Base-by-base conservation (phyloP, 1,284 basidiomycete genomes). In the Trichosporon inkin region DNA sequence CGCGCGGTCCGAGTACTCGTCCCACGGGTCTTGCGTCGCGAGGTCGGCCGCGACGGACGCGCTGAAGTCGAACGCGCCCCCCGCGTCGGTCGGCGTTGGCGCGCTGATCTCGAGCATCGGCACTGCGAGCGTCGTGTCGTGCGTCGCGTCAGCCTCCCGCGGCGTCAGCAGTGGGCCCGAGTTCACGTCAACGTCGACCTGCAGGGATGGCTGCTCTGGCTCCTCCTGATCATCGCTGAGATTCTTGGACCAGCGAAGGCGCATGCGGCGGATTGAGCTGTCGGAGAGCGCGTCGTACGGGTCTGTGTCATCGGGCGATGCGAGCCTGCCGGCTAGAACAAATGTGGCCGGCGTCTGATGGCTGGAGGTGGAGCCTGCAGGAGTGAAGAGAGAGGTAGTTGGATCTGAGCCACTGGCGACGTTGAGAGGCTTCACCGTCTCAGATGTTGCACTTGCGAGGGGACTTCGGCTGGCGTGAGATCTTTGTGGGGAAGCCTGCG, bases 1-100 rank as follows among this genome's bases (percentile, higher is more conserved):
- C 17, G 60, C 55, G 4, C 63, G 55, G 53, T 64, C 63, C 22
- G 54, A 57, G 58, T 64, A 64, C 60, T 64, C 63, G 53, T 64
- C 63, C 63, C 63, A 64, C 11, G 63, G 63, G 56, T 64, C 63
- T n/a, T 24, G 44, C 24, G 22, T 40, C 10, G 41, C 41, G 20
- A 47, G 20, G n/a, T 16, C 28, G 28, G 28, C 44, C 7, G 16
- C 10, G 22, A 32, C 44, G 5, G 41, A 47, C 22, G 13, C 14
- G 44, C 10, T 22, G 13, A 49, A 24, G 8, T 13, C 20, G 41
- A 32, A 32, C 28, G 28, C 28, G 40, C 32, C 17, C 16, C 20
- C 8, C 3, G 20, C 10, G 19, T 36, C 24, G 41, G 6, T 47
- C 14, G 52, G 52, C 34, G 52, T 37, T 2, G 52, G 36, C 10